Conservation (phyloP, 805 yeast genomes). For the Candida jianshihensis region DNA sequence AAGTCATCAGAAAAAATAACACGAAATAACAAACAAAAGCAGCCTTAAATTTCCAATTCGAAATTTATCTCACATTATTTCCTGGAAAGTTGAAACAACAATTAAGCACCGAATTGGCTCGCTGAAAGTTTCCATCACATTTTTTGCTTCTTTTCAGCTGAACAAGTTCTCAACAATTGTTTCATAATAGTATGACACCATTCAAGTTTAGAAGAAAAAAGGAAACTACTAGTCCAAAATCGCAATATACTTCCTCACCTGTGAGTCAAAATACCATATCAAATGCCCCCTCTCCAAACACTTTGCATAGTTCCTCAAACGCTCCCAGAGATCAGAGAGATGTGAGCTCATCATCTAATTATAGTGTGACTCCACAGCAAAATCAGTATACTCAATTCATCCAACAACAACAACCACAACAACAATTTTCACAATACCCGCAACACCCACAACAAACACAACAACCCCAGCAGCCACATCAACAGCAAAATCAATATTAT, state of each 20-base stretch:
- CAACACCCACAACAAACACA: slow-evolving; percentile 18
- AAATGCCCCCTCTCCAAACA: not conserved
- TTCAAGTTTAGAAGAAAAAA: slow-evolving; percentile 50
- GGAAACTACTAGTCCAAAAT: slow-evolving; percentile 30
- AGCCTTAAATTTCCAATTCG: too few relatives aligned
- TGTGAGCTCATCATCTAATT: not conserved
- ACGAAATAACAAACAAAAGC: too few relatives aligned
- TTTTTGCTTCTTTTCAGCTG: too few relatives aligned
- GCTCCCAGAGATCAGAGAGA: slow-evolving; percentile 2
- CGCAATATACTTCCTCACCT: too few relatives aligned
- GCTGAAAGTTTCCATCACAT: too few relatives aligned
- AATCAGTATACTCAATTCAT: slow-evolving; percentile 5
- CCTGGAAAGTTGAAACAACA: too few relatives aligned
- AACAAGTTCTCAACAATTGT: too few relatives aligned
- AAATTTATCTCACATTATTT: too few relatives aligned
- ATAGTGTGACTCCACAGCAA: slow-evolving; percentile 6
- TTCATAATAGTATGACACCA: slow-evolving; percentile 38
- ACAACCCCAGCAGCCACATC: slow-evolving; percentile 5
- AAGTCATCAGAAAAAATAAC: too few relatives aligned
- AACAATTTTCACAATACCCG: slow-evolving; percentile 15
- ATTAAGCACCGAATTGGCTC: too few relatives aligned
- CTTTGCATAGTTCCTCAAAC: slow-evolving; percentile 2
- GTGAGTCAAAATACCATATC: not conserved
- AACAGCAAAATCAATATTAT: slow-evolving; percentile 5
- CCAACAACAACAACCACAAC: slow-evolving; percentile 12